These are phyloP conservation scores for Mucor mucedo DNA, from an alignment of 371 early-diverging fungal species.

Conservation along the genomic window DNA sequence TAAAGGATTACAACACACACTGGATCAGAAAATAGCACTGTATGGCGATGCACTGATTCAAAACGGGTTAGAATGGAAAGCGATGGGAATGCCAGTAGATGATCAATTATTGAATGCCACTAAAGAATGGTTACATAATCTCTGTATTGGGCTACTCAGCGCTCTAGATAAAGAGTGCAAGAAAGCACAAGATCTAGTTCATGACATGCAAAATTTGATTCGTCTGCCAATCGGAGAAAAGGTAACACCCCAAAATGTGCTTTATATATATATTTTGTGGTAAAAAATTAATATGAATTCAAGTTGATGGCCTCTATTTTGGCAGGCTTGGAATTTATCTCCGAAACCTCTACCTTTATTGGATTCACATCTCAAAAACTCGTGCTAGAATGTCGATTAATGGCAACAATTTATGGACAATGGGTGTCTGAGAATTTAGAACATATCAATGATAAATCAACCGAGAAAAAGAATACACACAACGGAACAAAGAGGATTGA, in stretches of 20 bases:
- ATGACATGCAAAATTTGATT: constrained; percentile 33
- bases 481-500: constrained; percentile 30
- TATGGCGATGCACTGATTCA: constrained; percentile 50
- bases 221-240: constrained; percentile 37
- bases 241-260: constrained; percentile 12
- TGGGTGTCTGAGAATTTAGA: constrained; percentile 46
- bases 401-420: constrained; percentile 44
- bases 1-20: constrained; percentile 34
- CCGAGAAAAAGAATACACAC: not conserved
- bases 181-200: constrained; percentile 34
- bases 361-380: constrained; percentile 39
- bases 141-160: constrained; percentile 36
- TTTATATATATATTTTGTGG: too few species aligned
- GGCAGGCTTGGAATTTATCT: constrained; percentile 46
- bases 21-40: constrained; percentile 35
- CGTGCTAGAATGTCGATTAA: constrained; percentile 30
- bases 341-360: constrained; percentile 36
- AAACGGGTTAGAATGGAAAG: constrained; percentile 54
- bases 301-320: constrained; percentile 49
- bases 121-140: constrained; percentile 45
- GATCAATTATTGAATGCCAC: constrained; percentile 40
- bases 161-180: constrained; percentile 47
- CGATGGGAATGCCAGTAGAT: constrained; percentile 54
- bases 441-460: constrained; percentile 26
- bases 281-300: too few species aligned